phyloP scores from a whole-genome alignment of 169 alveolate species.

The Eimeria zaria region DNA sequence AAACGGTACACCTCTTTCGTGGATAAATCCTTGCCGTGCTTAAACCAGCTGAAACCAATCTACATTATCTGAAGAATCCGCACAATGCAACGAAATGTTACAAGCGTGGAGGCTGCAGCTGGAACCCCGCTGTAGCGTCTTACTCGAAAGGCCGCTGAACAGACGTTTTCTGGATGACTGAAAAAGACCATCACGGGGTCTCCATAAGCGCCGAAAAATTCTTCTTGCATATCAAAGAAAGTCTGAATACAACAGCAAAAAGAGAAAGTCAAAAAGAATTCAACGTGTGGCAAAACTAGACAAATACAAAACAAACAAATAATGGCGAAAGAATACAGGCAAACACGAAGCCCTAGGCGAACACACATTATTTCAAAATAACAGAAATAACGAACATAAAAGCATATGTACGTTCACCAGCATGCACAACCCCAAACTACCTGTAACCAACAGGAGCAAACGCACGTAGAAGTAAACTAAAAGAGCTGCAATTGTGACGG shows the following conservation, averaged over 20 bases:
- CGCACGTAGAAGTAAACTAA: background rate
- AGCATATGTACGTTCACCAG: background rate
- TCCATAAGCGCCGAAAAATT: slow-evolving; percentile 65
- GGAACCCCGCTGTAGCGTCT: background rate
- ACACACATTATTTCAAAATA: too few species aligned
- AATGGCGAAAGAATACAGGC: background rate
- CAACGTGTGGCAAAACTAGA: background rate
- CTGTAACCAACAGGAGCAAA: background rate
- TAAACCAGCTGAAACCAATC: background rate
- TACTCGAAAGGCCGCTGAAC: slow-evolving; percentile 76
- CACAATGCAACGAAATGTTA: background rate
- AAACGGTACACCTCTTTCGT: background rate
- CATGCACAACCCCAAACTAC: background rate
- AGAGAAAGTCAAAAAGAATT: background rate
- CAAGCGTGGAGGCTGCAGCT: background rate
- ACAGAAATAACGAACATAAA: background rate
- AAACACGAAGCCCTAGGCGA: too few species aligned
- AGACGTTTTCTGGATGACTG: slow-evolving; percentile 60
- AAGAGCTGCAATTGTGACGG: background rate
- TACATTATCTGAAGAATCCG: background rate
- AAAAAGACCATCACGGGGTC: slow-evolving; percentile 83
- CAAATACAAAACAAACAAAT: background rate
- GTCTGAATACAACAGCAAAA: background rate
- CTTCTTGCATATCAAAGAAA: slow-evolving; percentile 80
- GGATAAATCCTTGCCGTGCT: background rate